These are phyloP conservation scores for Apiotrichum gracile DNA, from an alignment of 1,284 basidiomycete species.

Conservation along the genomic window DNA sequence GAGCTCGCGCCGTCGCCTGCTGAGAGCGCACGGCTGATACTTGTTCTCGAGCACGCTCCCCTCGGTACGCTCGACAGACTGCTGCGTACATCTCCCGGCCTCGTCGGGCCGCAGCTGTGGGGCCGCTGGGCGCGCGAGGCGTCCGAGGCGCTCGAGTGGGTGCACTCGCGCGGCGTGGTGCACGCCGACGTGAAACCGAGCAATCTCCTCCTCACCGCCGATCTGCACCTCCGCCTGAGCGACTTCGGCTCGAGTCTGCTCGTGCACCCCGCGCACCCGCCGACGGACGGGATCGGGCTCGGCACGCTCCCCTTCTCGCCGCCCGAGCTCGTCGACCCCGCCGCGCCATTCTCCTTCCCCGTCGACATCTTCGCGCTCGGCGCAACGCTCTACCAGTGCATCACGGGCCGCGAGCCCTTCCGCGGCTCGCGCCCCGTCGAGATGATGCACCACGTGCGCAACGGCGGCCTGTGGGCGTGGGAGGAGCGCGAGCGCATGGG, in stretches of 20 bases:
- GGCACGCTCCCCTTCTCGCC: slow-evolving; percentile 52
- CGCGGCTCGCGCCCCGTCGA: slow-evolving; percentile 45
- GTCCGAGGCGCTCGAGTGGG: slow-evolving; percentile 45
- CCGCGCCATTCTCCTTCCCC: slow-evolving; percentile 47
- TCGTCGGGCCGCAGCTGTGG: slow-evolving; percentile 41
- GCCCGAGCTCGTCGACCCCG: slow-evolving; percentile 49
- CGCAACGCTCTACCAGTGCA: slow-evolving; percentile 48
- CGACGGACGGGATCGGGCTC: slow-evolving; percentile 48
- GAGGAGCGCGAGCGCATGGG: slow-evolving; percentile 45
- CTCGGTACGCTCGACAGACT: slow-evolving; percentile 45
- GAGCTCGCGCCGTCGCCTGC: not conserved
- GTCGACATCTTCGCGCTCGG: slow-evolving; percentile 52
- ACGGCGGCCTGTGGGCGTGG: slow-evolving; percentile 49
- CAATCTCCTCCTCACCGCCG: slow-evolving; percentile 40
- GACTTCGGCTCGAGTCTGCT: slow-evolving; percentile 51
- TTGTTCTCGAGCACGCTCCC: slow-evolving; percentile 47
- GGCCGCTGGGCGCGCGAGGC: slow-evolving; percentile 46
- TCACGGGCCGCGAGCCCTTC: slow-evolving; percentile 51
- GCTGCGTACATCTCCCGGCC: slow-evolving; percentile 39
- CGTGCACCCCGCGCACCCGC: slow-evolving; percentile 43
- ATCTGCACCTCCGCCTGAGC: slow-evolving; percentile 45
- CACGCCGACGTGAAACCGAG: slow-evolving; percentile 51
- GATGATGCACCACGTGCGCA: slow-evolving; percentile 48
- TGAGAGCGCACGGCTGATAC: slow-evolving; percentile 25
- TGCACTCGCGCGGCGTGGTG: slow-evolving; percentile 47